Evolutionary conservation across 2,329 filamentous ascomycete species (phyloP).

Genomic region (Colletotrichum sp.): DNA sequence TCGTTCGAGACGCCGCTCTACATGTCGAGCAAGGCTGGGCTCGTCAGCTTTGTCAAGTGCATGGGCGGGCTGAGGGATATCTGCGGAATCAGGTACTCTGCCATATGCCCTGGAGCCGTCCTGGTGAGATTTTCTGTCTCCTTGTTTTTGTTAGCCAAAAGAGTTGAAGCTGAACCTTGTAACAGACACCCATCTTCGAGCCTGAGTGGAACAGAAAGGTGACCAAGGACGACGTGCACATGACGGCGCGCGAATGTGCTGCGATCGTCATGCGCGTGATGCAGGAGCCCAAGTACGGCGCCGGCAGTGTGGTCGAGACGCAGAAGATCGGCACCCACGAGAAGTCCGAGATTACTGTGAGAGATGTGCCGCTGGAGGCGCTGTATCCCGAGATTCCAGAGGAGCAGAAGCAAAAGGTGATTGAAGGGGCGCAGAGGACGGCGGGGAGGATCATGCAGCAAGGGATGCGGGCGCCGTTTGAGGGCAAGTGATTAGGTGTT

Average conservation of each 20-base stretch:
- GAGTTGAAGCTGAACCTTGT: background rate
- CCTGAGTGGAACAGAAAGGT: background rate
- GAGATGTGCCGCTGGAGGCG: conserved; percentile 10
- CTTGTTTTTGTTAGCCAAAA: background rate
- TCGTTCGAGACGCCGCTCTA: conserved; percentile 33
- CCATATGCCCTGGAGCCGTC: background rate
- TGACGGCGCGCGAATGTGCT: background rate
- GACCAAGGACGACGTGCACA: background rate
- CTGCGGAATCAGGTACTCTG: background rate
- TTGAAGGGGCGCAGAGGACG: background rate
- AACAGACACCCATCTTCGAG: background rate
- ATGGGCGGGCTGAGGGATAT: background rate
- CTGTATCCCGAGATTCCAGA: background rate
- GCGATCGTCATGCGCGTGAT: conserved; percentile 12
- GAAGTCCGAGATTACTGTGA: background rate
- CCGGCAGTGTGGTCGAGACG: conserved; percentile 24
- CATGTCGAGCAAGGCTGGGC: conserved; percentile 30
- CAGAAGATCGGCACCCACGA: conserved; percentile 14
- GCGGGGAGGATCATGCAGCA: background rate
- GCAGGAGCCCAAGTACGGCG: conserved; percentile 19
- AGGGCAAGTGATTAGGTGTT: background rate
- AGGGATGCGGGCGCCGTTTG: background rate
- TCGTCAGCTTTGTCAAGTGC: conserved; percentile 5
- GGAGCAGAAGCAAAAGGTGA: background rate
- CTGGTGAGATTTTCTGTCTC: background rate